Conservation (phyloP, 352 stramenopile species). For the Globisporangium acanthophoron region DNA sequence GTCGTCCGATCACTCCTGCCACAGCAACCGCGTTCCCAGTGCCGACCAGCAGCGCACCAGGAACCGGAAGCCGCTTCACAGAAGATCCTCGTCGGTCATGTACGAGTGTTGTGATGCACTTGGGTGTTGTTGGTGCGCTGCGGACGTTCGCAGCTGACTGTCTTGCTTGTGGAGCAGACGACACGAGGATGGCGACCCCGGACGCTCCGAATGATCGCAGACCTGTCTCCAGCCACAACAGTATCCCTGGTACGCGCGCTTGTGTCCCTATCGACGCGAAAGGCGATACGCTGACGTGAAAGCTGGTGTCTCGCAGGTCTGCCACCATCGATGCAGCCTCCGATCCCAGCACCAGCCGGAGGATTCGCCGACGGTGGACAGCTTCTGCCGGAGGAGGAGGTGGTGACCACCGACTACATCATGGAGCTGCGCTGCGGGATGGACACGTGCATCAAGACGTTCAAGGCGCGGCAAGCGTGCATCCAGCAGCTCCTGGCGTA, state of each 20-base stretch:
- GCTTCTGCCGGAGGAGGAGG: constrained; percentile 7
- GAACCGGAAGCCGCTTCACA: constrained; percentile 3
- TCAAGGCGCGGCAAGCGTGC: constrained; percentile 61
- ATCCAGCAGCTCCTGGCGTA: constrained; percentile 60
- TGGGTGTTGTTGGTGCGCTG: background rate
- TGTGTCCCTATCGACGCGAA: background rate
- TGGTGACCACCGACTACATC: constrained; percentile 61
- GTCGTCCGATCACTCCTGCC: constrained; percentile 23
- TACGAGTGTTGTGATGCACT: background rate
- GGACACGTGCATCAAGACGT: constrained; percentile 76
- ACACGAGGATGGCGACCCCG: constrained; percentile 2
- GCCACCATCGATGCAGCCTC: background rate
- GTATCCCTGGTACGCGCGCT: background rate
- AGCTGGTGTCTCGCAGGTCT: background rate
- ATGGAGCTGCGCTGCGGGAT: constrained; percentile 82
- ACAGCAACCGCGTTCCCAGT: constrained; percentile 5
- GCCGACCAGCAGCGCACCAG: background rate
- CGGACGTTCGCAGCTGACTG: background rate
- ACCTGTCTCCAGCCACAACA: constrained; percentile 3
- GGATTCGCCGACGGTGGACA: background rate
- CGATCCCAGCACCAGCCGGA: background rate
- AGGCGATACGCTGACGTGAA: background rate
- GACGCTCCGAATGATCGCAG: constrained; percentile 3
- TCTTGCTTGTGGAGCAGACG: background rate
- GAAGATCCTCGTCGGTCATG: constrained; percentile 18